Conservation (phyloP, 805 yeast species). For the Myxozyma melibiosi region DNA sequence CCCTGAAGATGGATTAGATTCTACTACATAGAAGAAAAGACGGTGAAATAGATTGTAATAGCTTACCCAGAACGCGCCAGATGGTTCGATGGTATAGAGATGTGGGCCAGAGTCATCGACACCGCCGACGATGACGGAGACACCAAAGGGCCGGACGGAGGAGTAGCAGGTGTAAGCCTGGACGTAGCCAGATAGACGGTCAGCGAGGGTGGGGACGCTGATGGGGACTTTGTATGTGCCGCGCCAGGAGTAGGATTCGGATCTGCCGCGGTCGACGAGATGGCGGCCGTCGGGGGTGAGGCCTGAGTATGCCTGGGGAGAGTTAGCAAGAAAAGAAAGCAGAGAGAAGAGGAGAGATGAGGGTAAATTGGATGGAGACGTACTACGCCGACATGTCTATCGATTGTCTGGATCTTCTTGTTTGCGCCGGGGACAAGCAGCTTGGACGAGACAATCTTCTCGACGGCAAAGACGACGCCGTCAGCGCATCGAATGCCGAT, state of each 20-base stretch:
- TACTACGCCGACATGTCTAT: slow-evolving; percentile 87
- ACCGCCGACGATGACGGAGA: slow-evolving; percentile 91
- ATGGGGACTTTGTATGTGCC: slow-evolving; percentile 74
- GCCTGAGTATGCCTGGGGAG: slow-evolving; percentile 70
- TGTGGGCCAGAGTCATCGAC: slow-evolving; percentile 88
- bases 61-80: slow-evolving; percentile 82
- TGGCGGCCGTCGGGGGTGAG: slow-evolving; percentile 96
- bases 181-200: slow-evolving; percentile 84
- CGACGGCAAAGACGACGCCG: slow-evolving; percentile 97
- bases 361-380: background rate
- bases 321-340: background rate
- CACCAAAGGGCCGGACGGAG: slow-evolving; percentile 97
- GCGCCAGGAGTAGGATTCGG: slow-evolving; percentile 81
- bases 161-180: slow-evolving; percentile 95
- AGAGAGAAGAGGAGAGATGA: background rate
- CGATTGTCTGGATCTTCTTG: slow-evolving; percentile 88
- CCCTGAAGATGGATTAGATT: slow-evolving; percentile 50
- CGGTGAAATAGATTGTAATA: background rate
- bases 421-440: slow-evolving; percentile 86
- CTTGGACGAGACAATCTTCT: slow-evolving; percentile 84
- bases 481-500: slow-evolving; percentile 89
- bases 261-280: slow-evolving; percentile 87
- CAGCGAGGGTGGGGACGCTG: slow-evolving; percentile 78
- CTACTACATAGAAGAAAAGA: background rate
- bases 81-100: slow-evolving; percentile 95